phyloP scores from a whole-genome alignment of 2,329 filamentous ascomycete genomes.

The Penicillium sp. region DNA sequence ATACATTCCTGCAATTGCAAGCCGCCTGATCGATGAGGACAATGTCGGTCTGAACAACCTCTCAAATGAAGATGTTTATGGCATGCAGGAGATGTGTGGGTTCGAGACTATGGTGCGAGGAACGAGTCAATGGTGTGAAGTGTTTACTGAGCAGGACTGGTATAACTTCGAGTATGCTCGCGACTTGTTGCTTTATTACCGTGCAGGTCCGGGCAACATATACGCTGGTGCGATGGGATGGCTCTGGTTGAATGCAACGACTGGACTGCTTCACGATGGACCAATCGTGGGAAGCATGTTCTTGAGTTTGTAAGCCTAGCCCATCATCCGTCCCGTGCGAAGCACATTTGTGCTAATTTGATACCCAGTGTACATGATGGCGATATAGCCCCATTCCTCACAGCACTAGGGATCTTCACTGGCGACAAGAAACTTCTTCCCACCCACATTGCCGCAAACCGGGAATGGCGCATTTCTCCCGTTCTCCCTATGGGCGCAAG shows the following conservation, averaged over 20 bases:
- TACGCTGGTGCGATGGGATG: conserved; percentile 55
- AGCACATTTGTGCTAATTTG: neutral
- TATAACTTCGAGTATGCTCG: conserved; percentile 57
- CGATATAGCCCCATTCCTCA: conserved; percentile 55
- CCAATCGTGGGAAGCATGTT: conserved; percentile 49
- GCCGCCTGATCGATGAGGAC: conserved; percentile 36
- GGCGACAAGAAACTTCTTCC: conserved; percentile 44
- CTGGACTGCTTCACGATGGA: conserved; percentile 46
- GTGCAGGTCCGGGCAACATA: conserved; percentile 55
- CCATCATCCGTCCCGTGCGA: neutral
- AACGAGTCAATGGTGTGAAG: conserved; percentile 54
- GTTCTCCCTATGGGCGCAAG: conserved; percentile 58
- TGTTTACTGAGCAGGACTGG: conserved; percentile 56
- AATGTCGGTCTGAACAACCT: conserved; percentile 41
- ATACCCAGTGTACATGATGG: conserved; percentile 52
- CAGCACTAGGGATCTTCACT: conserved; percentile 50
- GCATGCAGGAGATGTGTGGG: conserved; percentile 61
- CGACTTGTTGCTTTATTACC: conserved; percentile 58
- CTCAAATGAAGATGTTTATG: conserved; percentile 50
- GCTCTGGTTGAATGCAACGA: conserved; percentile 58
- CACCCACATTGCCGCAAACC: conserved; percentile 41
- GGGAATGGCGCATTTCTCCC: conserved; percentile 55
- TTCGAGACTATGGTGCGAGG: conserved; percentile 57
- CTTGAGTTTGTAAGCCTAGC: conserved; percentile 53
- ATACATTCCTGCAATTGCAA: conserved; percentile 48